These are phyloP conservation scores for Irpex sp. DNA, from an alignment of 1,284 basidiomycete genomes.

Conservation along the genomic window DNA sequence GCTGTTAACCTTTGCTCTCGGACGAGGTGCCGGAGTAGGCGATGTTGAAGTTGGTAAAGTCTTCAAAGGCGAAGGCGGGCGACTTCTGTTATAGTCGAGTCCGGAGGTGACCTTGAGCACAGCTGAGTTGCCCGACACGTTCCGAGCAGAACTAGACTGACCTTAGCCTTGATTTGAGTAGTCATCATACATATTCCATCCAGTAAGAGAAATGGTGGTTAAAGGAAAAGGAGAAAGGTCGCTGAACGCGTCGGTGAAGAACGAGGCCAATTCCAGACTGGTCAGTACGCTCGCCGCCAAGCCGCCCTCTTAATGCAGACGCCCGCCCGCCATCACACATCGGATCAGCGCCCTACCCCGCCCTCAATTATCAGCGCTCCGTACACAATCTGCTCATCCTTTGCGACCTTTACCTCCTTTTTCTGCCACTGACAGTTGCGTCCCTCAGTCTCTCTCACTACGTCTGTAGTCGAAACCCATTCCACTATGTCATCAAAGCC, in stretches of 20 bases:
- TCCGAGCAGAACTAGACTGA: slow-evolving; percentile 18
- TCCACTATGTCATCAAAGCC: not conserved
- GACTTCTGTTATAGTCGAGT: slow-evolving; percentile 28
- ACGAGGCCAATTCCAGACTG: slow-evolving; percentile 3
- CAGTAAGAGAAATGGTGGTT: not conserved
- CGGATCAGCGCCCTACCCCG: not conserved
- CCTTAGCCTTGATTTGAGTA: slow-evolving; percentile 28
- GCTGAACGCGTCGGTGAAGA: slow-evolving; percentile 1
- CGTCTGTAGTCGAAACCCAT: not conserved
- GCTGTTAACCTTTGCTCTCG: slow-evolving; percentile 60
- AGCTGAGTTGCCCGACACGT: slow-evolving; percentile 18
- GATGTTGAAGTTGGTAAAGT: slow-evolving; percentile 30
- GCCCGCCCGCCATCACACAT: not conserved
- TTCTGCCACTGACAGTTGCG: not conserved
- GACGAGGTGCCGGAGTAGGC: slow-evolving; percentile 34
- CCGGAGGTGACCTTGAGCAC: slow-evolving; percentile 31
- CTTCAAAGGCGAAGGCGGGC: slow-evolving; percentile 54
- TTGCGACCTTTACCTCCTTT: not conserved
- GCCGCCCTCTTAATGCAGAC: not conserved
- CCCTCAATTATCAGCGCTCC: too few relatives aligned
- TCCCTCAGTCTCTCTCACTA: not conserved
- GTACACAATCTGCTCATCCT: too few relatives aligned
- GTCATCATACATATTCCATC: slow-evolving; percentile 19
- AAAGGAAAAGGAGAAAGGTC: not conserved
- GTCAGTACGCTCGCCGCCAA: not conserved